Base-by-base conservation (phyloP, 805 yeast species). In the Starmerella etchellsii region DNA sequence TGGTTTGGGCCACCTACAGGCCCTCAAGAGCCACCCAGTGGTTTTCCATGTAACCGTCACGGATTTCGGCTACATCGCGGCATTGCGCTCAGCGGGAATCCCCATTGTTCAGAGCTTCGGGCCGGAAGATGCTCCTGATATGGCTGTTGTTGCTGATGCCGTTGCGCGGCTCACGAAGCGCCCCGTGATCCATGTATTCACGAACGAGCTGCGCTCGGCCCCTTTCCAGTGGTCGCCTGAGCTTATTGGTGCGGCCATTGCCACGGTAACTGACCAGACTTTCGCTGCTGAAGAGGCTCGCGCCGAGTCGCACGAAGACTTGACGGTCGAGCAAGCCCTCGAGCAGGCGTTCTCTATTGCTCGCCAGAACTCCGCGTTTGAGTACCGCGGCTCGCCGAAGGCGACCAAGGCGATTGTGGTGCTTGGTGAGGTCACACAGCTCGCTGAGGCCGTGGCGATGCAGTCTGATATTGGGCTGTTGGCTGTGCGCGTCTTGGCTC, bases 161-260 rank as follows among this genome's bases (percentile, higher is more conserved):
- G 58, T 77, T 30, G 71, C 87, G 7, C 58, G 65, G 27, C 62
- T 62, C 41, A 58, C 69, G 26, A 47, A 60, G 5, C 65, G 63
- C 37, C 73, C 91, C 1, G 83, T 81, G 4, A 66, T 85, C 44
- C 94, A 85, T 61, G 81, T 85, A 57, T 78, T 70, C 55, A 26
- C 59, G 25, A 46, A 53, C 34, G 41, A 27, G 25, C 29, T 26
- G 34, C 36, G 41, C 31, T n/a, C 26, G 5, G 52, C 43, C 1
- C 54, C 57, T 4, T 31, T 41, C 36, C 34, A 34, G 5, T 53
- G 56, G 57, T 22, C 53, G 6, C 36, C 48, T 2, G 57, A 53
- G 33, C 40, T 35, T 6, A 30, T 51, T 21, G 54, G 44, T 18
- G 49, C 45, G n/a, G 50, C 52, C 1, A 42, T 48, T 29, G 59